Evolutionary conservation across 2,329 filamentous ascomycete species (phyloP).

Genomic region (Herpomyces periplanetae): DNA sequence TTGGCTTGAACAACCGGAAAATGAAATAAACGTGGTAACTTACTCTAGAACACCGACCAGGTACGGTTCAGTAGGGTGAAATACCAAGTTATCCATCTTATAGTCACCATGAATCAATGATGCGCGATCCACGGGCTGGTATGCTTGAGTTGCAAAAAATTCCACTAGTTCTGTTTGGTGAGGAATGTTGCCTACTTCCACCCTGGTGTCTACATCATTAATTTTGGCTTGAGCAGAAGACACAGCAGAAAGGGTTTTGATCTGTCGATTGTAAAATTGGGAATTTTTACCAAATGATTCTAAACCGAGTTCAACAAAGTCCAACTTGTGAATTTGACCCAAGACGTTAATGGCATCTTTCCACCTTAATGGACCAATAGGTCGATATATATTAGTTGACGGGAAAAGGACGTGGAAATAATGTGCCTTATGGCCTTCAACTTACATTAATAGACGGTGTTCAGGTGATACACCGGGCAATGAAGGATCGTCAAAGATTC

Average conservation of each 20-base stretch:
- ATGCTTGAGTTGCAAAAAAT: constrained; percentile 28
- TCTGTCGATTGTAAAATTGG: constrained; percentile 55
- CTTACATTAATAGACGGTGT: constrained; percentile 29
- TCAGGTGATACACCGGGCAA: constrained; percentile 28
- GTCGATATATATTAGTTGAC: background rate
- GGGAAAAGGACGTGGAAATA: background rate
- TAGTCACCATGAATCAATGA: constrained; percentile 77
- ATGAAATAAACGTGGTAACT: too few species aligned
- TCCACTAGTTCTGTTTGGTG: constrained; percentile 37
- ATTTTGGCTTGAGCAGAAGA: constrained; percentile 34
- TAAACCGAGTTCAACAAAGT: constrained; percentile 23
- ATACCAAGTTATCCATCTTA: constrained; percentile 70
- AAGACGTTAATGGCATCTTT: constrained; percentile 42
- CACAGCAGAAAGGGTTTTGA: constrained; percentile 42
- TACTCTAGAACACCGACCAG: constrained; percentile 75
- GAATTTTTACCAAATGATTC: constrained; percentile 26
- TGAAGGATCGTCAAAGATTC: constrained; percentile 60
- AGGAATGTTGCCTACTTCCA: constrained; percentile 40
- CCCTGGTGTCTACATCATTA: constrained; percentile 32
- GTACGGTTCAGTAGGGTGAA: constrained; percentile 47
- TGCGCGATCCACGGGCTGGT: constrained; percentile 34
- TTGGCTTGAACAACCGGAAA: too few species aligned
- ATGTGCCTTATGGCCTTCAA: constrained; percentile 2
- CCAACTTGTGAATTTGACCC: constrained; percentile 42
- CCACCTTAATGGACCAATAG: too few species aligned